phyloP scores from a whole-genome alignment of 345 rosid genomes.

The Dovyalis caffra region DNA sequence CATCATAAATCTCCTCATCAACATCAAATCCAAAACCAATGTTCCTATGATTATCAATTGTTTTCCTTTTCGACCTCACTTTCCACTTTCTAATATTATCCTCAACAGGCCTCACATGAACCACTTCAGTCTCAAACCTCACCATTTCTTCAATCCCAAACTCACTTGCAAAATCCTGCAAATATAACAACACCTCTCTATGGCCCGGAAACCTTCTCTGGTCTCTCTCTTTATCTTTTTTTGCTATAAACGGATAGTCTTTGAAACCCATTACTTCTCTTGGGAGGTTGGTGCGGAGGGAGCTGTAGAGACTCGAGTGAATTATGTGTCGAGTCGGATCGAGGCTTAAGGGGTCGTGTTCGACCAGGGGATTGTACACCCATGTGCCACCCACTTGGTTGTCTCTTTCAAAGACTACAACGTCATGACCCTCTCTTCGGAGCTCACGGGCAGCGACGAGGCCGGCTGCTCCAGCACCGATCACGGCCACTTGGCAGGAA shows the following conservation, averaged over 20 bases:
- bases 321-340: constrained; percentile 56
- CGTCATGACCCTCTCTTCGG: constrained; percentile 70
- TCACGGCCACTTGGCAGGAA: constrained; percentile 67
- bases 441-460: constrained; percentile 75
- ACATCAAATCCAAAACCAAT: constrained; percentile 1
- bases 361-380: constrained; percentile 61
- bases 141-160: constrained; percentile 62
- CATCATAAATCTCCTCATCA: constrained; percentile 55
- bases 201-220: constrained; percentile 77
- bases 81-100: constrained; percentile 44
- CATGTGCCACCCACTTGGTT: constrained; percentile 71
- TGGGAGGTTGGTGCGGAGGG: constrained; percentile 87
- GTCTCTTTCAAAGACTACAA: constrained; percentile 69
- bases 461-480: constrained; percentile 91
- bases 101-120: constrained; percentile 37
- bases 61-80: constrained; percentile 43
- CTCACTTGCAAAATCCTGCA: constrained; percentile 58
- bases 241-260: constrained; percentile 60
- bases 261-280: constrained; percentile 81
- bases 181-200: constrained; percentile 59
- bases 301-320: constrained; percentile 67
- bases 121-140: constrained; percentile 58
- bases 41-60: neutral
- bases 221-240: constrained; percentile 38
- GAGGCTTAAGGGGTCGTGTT: constrained; percentile 62